Base-by-base conservation (phyloP, 2,329 filamentous ascomycete species). In the Davidsoniella australis region DNA sequence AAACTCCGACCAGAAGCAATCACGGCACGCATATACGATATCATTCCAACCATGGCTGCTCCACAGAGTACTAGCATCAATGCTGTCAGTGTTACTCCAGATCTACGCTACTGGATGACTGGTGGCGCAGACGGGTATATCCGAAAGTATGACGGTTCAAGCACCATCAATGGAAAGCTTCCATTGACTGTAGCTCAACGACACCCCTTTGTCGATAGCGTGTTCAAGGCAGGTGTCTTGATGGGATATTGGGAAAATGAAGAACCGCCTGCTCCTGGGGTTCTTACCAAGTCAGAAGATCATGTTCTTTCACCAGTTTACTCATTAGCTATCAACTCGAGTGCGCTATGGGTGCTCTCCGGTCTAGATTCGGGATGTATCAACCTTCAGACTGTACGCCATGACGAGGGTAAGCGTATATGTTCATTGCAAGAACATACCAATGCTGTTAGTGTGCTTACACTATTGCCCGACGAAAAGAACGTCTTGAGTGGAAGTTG, bases 211-310 rank as follows among this genome's bases (percentile, higher is more conserved):
- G 91, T 98, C 39, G 91, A 98, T 62, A 94, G 85, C 58, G 91
- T 98, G 41, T 85, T 86, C 50, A 98, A 98, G 64, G 88, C 89
- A 2, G 91, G 88, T 1, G 85, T 94, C 5, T 67, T 96, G 45
- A 80, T 95, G 74, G 94, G 85, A 47, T 98, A 98, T 63, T 98
- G 91, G 91, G 91, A 95, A 63, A 98, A 96, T 58, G 88, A 95
- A 62, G 89, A 98, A 60, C 76, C 78, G 2, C 56, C 65, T 2
- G 61, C 59, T 1, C 55, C 65, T 2, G 61, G 59, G 0, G 62
- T 65, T 0, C 56, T 58, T 6, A 57, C 58, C 43, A 67, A 82
- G 44, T 29, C 39, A 6, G 76, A 80, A 37, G 80, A 85, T 2
- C 66, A 76, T 20, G 66, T 74, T 4, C 65, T 89, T n/a, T 94